Evolutionary conservation across 2,329 filamentous ascomycete genomes (phyloP), one percentile per base, ranked within the genome.

Genomic region (Elsinoe perseae): DNA sequence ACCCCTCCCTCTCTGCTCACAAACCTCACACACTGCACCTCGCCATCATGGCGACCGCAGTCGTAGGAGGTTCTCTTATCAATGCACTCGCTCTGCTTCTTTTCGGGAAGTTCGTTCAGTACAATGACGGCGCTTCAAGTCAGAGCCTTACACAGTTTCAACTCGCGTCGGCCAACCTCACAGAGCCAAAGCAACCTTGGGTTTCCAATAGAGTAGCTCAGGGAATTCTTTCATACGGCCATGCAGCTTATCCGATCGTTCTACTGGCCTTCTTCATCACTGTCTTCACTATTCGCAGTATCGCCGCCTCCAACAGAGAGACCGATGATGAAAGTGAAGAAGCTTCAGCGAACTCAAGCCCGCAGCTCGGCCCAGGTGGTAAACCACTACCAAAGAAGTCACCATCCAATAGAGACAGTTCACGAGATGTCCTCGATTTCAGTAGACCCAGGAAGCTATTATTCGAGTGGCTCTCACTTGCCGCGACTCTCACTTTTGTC

Each of bases 321-420:
- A 71, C 71, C 62, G 77, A 69, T 66, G 62, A 64, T 50, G 73
- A 73, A 62, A 72, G 75, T 60, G 70, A 70, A 60, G 69, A 73
- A 44, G 69, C 75, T 64, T 6, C 58, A 60, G 54, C 61, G 64
- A 67, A 72, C 40, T 28, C 25, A 2, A 52, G 48, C 48, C 69
- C 72, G 58, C 79, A 80, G 61, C 83, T 79, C 54, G 91, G 91
- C n/a, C 90, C 91, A 1, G 91, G 89, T 56, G 92, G 91, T 62
- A 91, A 95, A 69, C 89, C 89, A 30, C 76, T 96, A 55, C 90
- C 89, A 58, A 86, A 83, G 67, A 82, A 70, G 66, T 75, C 73
- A 64, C 54, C 62, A n/a, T 66, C 76, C 68, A 74, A 74, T 61
- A 75, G 76, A 64, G 70, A 74, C 59, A 68, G 68, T 53, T 36